Evolutionary conservation across 2,329 filamentous ascomycete species (phyloP).

Genomic region (Pseudopithomyces maydicus): DNA sequence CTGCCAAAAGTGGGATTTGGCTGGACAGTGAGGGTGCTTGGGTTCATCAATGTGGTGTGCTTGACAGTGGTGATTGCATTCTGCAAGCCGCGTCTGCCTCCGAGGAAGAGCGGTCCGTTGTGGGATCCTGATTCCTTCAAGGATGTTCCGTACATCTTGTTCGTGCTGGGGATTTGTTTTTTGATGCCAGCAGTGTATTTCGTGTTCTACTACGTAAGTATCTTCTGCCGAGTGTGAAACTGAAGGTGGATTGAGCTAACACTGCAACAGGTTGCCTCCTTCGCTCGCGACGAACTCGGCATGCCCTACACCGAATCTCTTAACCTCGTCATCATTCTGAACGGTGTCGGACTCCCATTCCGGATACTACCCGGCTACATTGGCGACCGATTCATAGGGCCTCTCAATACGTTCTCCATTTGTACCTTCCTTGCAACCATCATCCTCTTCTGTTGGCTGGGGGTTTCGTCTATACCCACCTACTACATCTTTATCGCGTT

Average conservation of each 20-base stretch:
- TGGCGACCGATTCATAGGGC: slow-evolving; percentile 60
- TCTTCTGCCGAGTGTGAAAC: not conserved
- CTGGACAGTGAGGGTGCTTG: slow-evolving; percentile 47
- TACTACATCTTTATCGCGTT: slow-evolving; percentile 67
- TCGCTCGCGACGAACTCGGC: slow-evolving; percentile 46
- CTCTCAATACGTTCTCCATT: slow-evolving; percentile 66
- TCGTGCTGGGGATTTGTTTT: slow-evolving; percentile 52
- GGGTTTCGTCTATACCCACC: slow-evolving; percentile 54
- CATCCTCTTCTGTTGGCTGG: slow-evolving; percentile 62
- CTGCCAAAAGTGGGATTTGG: slow-evolving; percentile 46
- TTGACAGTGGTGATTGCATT: slow-evolving; percentile 45
- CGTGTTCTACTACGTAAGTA: slow-evolving; percentile 51
- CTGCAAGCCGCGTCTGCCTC: slow-evolving; percentile 54
- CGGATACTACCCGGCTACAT: slow-evolving; percentile 60
- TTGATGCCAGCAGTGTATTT: slow-evolving; percentile 61
- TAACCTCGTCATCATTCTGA: slow-evolving; percentile 61
- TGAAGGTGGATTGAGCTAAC: not conserved
- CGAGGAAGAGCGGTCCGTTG: slow-evolving; percentile 55
- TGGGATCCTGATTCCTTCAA: slow-evolving; percentile 63
- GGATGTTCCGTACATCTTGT: slow-evolving; percentile 60
- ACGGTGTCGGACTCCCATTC: slow-evolving; percentile 60
- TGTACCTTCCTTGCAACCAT: slow-evolving; percentile 50
- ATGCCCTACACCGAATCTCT: slow-evolving; percentile 59
- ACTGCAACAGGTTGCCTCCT: slow-evolving; percentile 39
- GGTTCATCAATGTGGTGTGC: slow-evolving; percentile 50